Evolutionary conservation across 2,329 filamentous ascomycete genomes (phyloP), one percentile per base, ranked within the genome.

Genomic region (Colletotrichum godetiae): DNA sequence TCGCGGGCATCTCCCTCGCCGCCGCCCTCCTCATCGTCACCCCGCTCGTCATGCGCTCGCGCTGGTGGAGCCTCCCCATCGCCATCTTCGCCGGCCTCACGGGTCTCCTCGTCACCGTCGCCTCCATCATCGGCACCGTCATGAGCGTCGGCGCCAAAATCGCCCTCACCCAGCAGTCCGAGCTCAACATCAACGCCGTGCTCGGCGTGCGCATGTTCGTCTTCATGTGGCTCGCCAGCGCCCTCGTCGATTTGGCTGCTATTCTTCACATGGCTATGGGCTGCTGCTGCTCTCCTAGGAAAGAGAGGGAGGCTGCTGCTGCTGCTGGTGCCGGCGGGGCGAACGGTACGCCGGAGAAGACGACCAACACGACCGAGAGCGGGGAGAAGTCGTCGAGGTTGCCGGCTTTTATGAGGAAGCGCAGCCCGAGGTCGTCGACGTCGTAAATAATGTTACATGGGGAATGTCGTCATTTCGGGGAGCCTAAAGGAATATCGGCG

Each of bases 151-250:
- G 95, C 74, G 95, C 97, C 85, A 89, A 91, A 76, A 91, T 94
- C 73, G 94, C 94, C 67, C 91, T 97, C 77, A 91, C 91, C 27
- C 88, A 88, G 5, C 91, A 93, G 78, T 88, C 88, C 2, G 91
- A 94, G 71, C 86, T 98, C 65, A 97, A 97, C 81, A 95, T 98
- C 77, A 81, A 84, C 11, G 93, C 92, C 3, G 83, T 88, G 3
- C 85, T 97, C 42, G 95, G 95, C 6, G 83, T 81, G 46, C 88
- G 90, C 76, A 95, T 97, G 93, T 90, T 97, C 78, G 93, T 85
- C 0, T 97, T 97, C 79, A 96, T 97, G 92, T 98, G 96, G 95
- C 89, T 95, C 33, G 94, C 92, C 0, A 88, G 91, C 0, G 90
- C 87, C 0, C 90, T 92, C 73, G 89, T 90, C 1, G 83, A 94